A percentile compares a stretch with the other conserved stretches of the same genome.
These are phyloP conservation scores for Annulohypoxylon stygium DNA, from an alignment of 495 filamentous ascomycete genomes.

Conservation along the genomic window DNA sequence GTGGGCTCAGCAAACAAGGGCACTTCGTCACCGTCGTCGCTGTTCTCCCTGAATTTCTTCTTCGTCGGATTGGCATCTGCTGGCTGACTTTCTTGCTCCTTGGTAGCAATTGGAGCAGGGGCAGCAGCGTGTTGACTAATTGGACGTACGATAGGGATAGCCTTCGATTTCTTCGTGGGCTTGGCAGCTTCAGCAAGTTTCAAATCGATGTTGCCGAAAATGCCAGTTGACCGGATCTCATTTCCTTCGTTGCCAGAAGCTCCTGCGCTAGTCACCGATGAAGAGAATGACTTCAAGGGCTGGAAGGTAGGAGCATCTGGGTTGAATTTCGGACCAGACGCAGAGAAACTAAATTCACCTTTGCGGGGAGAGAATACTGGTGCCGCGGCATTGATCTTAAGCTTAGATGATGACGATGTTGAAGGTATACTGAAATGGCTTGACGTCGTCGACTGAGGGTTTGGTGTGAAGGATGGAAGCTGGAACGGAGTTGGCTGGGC, in stretches of 20 bases:
- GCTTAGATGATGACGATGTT: conserved; percentile 46
- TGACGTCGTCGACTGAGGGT: conserved; percentile 50
- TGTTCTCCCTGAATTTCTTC: conserved; percentile 70
- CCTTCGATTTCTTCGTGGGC: conserved; percentile 78
- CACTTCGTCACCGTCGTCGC: conserved; percentile 73
- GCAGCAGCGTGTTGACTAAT: conserved; percentile 57
- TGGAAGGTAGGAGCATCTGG: conserved; percentile 86
- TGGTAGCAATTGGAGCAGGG: conserved; percentile 48
- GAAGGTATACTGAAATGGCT: conserved; percentile 58
- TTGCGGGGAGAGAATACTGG: conserved; percentile 77
- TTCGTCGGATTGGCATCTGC: conserved; percentile 75
- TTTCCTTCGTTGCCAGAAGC: conserved; percentile 54
- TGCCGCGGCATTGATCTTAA: conserved; percentile 75
- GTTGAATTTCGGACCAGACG: conserved; percentile 76
- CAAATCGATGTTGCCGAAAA: conserved; percentile 82
- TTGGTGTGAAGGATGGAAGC: conserved; percentile 51
- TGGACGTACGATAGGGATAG: conserved; percentile 83
- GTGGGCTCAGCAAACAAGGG: conserved; percentile 73
- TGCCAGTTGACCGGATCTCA: conserved; percentile 62
- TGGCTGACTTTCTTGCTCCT: conserved; percentile 66
- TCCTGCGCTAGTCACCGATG: conserved; percentile 54
- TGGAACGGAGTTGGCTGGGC: conserved; percentile 54
- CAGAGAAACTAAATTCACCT: conserved; percentile 80
- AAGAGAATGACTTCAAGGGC: conserved; percentile 63
- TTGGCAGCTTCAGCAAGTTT: conserved; percentile 68